Evolutionary conservation across 2,329 filamentous ascomycete species (phyloP), one percentile per base, ranked within the genome.

Genomic region (Colletotrichum magnum): DNA sequence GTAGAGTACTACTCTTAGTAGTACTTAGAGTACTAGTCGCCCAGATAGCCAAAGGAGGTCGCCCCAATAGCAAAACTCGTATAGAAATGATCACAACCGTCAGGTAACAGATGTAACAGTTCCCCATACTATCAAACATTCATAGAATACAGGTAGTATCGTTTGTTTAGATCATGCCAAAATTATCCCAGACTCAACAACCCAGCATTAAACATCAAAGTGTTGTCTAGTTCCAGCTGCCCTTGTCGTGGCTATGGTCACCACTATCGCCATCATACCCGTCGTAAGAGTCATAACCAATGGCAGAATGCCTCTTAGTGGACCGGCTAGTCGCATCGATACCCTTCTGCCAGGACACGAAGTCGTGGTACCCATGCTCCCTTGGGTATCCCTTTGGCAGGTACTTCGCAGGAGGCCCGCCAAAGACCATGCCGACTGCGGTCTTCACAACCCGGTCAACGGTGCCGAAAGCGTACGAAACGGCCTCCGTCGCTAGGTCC

Each of bases 301-400:
- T 5, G 15, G 41, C 13, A n/a, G 16, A 15, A 12, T 15, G 13
- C 41, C 41, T 13, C 41, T 43, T 43, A 13, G 16, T 3, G 3
- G 13, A 15, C 16, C 5, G 9, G 13, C 16, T 43, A 12, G 16
- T n/a, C 41, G 13, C 41, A 0, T 61, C 58, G 2, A 61, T 4
- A 0, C 63, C 70, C 13, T 36, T 47, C 52, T 71, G 64, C 70
- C 70, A 72, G 0, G 68, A 63, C 7, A 71, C 32, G 4, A 72
- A 50, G 6, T 72, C 70, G 16, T 72, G 57, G 9, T 71, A 72
- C 1, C 70, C 70, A 18, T 59, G 57, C 24, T 64, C 15, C 3
- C 4, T 12, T 1, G 67, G 58, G 7, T 58, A 50, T 2, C n/a
- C 59, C 36, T 21, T 10, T 1, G 59, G 58, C n/a, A 28, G 39